Evolutionary conservation across 768 basidiomycete genomes (phyloP), one percentile per base, ranked within the genome.

Genomic region (Rhodocollybia butyracea): DNA sequence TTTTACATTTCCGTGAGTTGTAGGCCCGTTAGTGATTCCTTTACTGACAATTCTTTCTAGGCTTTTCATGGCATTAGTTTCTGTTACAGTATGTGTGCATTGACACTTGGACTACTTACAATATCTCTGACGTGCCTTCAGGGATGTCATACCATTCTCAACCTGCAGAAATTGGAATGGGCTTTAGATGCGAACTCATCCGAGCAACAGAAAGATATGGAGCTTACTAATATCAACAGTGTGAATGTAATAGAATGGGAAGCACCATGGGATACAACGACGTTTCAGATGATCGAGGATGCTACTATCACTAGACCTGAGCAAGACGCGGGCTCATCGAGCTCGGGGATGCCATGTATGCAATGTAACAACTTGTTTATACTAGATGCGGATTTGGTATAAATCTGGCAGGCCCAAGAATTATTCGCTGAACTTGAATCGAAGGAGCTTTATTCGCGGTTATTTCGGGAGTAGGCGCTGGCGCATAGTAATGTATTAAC

Each of bases 71-170:
- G 34, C 48, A 36, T 50, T 50, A 17, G 15, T 50, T 8, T 50
- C 48, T 50, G 13, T 34, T 24, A 24, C 27, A 24, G 48, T 50
- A 39, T 50, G n/a, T n/a, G n/a, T n/a, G n/a, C n/a, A 34, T n/a
- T 36, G 6, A 29, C 29, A 15, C n/a, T 17, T 24, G 5, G n/a
- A n/a, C n/a, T n/a, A n/a, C n/a, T n/a, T n/a, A n/a, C n/a, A n/a
- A n/a, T n/a, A n/a, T n/a, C n/a, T n/a, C n/a, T n/a, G n/a, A n/a
- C n/a, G n/a, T n/a, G n/a, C n/a, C n/a, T n/a, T 5, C 24, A 50
- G 48, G 48, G 48, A 38, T 34, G 31, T 31, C 31, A 34, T 13
- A 39, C 34, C 8, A 50, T 50, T 38, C 48, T 50, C 31, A 50
- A 38, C 34, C 36, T 50, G 6, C 48, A 50, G 32, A 50, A 4